Conservation (phyloP, 1,284 basidiomycete genomes). For the Ganoderma meredithae region DNA sequence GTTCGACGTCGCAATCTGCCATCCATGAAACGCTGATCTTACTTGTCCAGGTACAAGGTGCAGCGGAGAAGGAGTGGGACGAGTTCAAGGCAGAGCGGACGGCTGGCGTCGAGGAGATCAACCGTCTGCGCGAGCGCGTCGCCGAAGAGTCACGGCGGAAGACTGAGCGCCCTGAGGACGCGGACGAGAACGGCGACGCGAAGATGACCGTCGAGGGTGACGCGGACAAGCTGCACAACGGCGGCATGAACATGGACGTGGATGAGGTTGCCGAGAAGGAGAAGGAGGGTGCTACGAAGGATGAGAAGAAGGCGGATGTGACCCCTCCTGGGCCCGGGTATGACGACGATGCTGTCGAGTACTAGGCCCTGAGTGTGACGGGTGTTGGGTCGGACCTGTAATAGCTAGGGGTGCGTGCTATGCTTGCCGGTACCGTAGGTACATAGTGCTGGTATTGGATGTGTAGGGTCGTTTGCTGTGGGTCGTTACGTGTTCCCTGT, state of each 20-base stretch:
- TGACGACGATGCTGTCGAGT: constrained; percentile 69
- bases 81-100: constrained; percentile 66
- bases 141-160: constrained; percentile 58
- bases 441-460: neutral
- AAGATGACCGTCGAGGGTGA: constrained; percentile 34
- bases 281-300: constrained; percentile 20
- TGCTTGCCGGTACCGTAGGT: neutral
- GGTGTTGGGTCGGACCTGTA: neutral
- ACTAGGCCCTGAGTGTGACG: constrained; percentile 41
- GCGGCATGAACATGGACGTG: constrained; percentile 33
- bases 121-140: constrained; percentile 65
- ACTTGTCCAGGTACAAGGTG: constrained; percentile 59
- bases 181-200: constrained; percentile 25
- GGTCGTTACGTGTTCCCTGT: neutral
- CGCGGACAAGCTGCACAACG: constrained; percentile 34
- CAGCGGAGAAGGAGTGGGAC: constrained; percentile 72
- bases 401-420: neutral
- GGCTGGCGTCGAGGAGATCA: constrained; percentile 67
- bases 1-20: neutral
- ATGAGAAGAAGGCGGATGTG: constrained; percentile 44
- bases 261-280: constrained; percentile 34
- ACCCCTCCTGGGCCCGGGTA: constrained; percentile 52
- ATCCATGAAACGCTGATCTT: neutral
- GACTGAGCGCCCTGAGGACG: constrained; percentile 40
- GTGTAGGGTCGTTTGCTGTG: constrained; percentile 1